Percentiles rank a stretch among this genome's conserved stretches.
These are phyloP conservation scores for Hyphopichia fennica DNA, from an alignment of 1,139 yeast species.

Conservation along the genomic window DNA sequence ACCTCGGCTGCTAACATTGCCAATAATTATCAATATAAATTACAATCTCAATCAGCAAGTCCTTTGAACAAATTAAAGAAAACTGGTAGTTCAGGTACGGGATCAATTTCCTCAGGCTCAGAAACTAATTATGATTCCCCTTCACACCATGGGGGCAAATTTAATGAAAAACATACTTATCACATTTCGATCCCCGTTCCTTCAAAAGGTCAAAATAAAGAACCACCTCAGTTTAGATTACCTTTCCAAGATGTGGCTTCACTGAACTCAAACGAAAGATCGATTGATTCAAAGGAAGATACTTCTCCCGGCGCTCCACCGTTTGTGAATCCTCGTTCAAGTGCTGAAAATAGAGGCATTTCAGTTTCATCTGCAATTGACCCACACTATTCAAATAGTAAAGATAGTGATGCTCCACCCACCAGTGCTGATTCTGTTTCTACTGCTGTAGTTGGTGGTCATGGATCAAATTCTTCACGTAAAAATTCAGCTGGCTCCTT, in stretches of 20 bases:
- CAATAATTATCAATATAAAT: not conserved
- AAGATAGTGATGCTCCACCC: not conserved
- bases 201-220: constrained; percentile 26
- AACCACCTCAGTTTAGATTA: constrained; percentile 54
- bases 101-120: constrained; percentile 3
- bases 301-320: not conserved
- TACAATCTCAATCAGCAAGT: not conserved
- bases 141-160: not conserved
- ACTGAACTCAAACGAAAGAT: not conserved
- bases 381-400: constrained; percentile 17
- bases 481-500: constrained; percentile 32
- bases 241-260: constrained; percentile 55
- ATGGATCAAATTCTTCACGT: constrained; percentile 10
- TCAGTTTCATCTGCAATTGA: constrained; percentile 20
- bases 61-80: not conserved
- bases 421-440: not conserved
- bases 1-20: not conserved
- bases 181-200: constrained; percentile 21
- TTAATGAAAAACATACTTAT: constrained; percentile 1
- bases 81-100: not conserved
- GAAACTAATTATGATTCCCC: not conserved
- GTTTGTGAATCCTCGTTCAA: not conserved
- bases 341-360: not conserved
- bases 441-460: not conserved
- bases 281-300: not conserved